These are phyloP conservation scores for Modicella reniformis DNA, from an alignment of 371 early-diverging fungal genomes.

Conservation along the genomic window DNA sequence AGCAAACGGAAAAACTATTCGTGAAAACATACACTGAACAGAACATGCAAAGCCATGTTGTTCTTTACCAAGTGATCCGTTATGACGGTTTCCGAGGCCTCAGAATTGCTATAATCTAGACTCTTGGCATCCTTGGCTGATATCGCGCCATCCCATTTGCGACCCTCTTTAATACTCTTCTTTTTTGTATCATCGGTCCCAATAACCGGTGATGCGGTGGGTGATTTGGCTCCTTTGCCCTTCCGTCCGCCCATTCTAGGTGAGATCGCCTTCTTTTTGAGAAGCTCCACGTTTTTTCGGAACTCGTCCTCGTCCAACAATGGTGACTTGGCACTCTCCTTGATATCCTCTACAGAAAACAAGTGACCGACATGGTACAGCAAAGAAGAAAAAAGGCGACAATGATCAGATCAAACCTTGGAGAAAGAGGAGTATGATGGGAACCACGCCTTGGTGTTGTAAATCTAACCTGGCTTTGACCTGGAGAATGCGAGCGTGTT, in stretches of 20 bases:
- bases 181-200: slow-evolving; percentile 47
- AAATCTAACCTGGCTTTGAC: slow-evolving; percentile 57
- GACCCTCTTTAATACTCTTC: slow-evolving; percentile 61
- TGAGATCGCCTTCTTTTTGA: slow-evolving; percentile 56
- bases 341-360: slow-evolving; percentile 23
- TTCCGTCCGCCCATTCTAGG: slow-evolving; percentile 51
- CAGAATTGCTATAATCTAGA: slow-evolving; percentile 72
- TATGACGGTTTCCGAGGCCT: slow-evolving; percentile 32
- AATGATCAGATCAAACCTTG: too few species aligned
- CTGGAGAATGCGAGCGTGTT: slow-evolving; percentile 78
- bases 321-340: slow-evolving; percentile 27
- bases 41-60: too few species aligned
- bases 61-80: slow-evolving; percentile 46
- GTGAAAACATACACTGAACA: not conserved
- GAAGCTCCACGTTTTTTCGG: slow-evolving; percentile 64
- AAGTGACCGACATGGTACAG: slow-evolving; percentile 15
- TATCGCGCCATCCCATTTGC: slow-evolving; percentile 74
- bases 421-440: too few species aligned
- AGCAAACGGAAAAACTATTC: too few species aligned
- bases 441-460: not conserved
- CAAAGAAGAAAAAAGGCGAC: not conserved
- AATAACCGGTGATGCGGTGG: slow-evolving; percentile 48
- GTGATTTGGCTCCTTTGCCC: slow-evolving; percentile 49
- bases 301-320: slow-evolving; percentile 71
- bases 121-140: slow-evolving; percentile 73